Base-by-base conservation (phyloP, 2,329 filamentous ascomycete genomes). In the Myriosclerotinia scirpicola region DNA sequence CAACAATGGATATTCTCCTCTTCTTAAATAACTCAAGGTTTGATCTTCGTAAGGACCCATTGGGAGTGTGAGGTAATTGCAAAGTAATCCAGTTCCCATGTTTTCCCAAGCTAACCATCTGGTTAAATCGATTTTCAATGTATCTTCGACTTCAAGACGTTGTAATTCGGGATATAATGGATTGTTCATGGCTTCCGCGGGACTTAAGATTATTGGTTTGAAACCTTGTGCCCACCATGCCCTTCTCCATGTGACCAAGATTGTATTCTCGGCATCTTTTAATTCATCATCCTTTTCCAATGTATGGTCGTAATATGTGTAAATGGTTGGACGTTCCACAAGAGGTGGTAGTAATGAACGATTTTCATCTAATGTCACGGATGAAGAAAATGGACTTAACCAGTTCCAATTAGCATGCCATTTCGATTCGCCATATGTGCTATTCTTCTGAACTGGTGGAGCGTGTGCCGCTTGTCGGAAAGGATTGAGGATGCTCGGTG, bases 171-270 rank as follows among this genome's bases (percentile, higher is more conserved):
- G 83, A 76, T 94, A 97, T 26, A 91, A 79, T 0, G 91, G 91
- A 75, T 97, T 95, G 74, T 87, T 88, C 82, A 89, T 90, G 22
- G 93, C 93, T 76, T 98, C 94, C 1, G 85, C 87, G 20, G 87
- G 85, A 61, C 90, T 89, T 66, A 98, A 79, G 52, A 98, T 90
- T 9, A 95, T 83, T 0, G 95, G 94, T 69, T 84, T 87, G 79
- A 98, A 97, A 14, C 94, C 95, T 74, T 96, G 88, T 0, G 93
- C 92, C 91, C 92, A 98, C 93, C 94, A 98, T 3, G 94, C 93
- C 55, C 92, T 86, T 68, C 93, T 86, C 95, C 95, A 98, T 64
- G 91, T 90, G 67, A 96, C 81, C 59, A 98, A 83, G 67, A 98
- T 80, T 67, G 89, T 85, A 74, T 89, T 89, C 76, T 97, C 91